Conservation (phyloP, 768 basidiomycete species). For the Lactarius quietus region DNA sequence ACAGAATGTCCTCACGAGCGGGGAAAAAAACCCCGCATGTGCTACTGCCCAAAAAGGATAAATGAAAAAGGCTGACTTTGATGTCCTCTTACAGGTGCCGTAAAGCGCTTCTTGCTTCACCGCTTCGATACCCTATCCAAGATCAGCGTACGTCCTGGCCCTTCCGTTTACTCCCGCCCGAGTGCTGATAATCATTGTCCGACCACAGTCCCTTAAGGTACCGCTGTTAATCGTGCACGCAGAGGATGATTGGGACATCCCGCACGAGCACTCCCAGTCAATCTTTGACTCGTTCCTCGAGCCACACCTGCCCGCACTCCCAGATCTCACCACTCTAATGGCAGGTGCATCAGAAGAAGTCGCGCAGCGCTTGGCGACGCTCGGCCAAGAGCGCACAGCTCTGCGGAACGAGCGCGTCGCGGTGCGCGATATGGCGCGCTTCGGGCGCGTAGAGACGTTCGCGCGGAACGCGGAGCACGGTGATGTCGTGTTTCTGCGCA, state of each 20-base stretch:
- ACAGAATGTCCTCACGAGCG: not conserved
- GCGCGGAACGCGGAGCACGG: slow-evolving; percentile 34
- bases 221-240: slow-evolving; percentile 75
- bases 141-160: slow-evolving; percentile 47
- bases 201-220: slow-evolving; percentile 54
- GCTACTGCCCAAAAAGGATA: not conserved
- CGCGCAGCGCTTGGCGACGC: slow-evolving; percentile 37
- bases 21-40: not conserved
- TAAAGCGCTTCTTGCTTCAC: slow-evolving; percentile 52
- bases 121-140: slow-evolving; percentile 61
- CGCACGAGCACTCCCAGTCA: slow-evolving; percentile 58
- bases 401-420: slow-evolving; percentile 45
- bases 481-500: slow-evolving; percentile 56
- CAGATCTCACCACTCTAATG: slow-evolving; percentile 34
- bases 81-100: slow-evolving; percentile 39
- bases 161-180: not conserved
- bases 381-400: slow-evolving; percentile 39
- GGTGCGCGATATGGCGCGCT: slow-evolving; percentile 42
- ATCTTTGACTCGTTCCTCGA: slow-evolving; percentile 69
- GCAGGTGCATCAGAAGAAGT: slow-evolving; percentile 42
- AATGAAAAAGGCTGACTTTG: not conserved
- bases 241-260: slow-evolving; percentile 70
- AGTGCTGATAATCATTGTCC: not conserved
- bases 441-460: slow-evolving; percentile 57
- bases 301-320: slow-evolving; percentile 47